phyloP scores from a whole-genome alignment of 441 rosid genomes.

The Aquilaria agallochum region DNA sequence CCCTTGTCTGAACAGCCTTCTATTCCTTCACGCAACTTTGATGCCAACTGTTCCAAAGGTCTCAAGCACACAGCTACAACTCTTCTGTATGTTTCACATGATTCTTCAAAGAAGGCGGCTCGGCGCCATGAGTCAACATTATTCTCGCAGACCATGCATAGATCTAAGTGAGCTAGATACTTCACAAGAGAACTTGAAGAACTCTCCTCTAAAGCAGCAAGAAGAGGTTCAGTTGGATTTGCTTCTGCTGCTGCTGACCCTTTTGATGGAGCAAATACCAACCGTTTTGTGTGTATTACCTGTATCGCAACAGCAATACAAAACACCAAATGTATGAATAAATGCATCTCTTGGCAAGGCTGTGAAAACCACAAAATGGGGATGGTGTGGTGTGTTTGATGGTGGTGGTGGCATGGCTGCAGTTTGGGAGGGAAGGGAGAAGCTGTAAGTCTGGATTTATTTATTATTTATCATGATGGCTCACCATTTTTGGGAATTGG shows the following conservation, averaged over 20 bases:
- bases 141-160: conserved; percentile 86
- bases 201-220: conserved; percentile 79
- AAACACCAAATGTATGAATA: not conserved
- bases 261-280: conserved; percentile 75
- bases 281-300: conserved; percentile 79
- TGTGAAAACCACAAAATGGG: too few species aligned
- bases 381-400: too few species aligned
- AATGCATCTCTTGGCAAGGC: too few species aligned
- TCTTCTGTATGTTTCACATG: conserved; percentile 84
- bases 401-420: too few species aligned
- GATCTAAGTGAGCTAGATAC: conserved; percentile 89
- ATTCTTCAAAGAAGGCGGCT: conserved; percentile 96
- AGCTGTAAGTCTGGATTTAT: too few species aligned
- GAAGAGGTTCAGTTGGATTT: conserved; percentile 94
- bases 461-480: too few species aligned
- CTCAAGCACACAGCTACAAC: conserved; percentile 67
- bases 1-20: conserved; percentile 50
- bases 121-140: conserved; percentile 92
- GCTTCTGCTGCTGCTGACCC: conserved; percentile 98
- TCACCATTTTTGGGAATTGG: too few species aligned
- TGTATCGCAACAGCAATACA: conserved; percentile 20
- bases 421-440: too few species aligned
- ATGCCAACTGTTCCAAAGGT: conserved; percentile 77
- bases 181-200: conserved; percentile 69
- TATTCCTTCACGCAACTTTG: conserved; percentile 50